Evolutionary conservation across 139 green algal genomes (phyloP), one percentile per base, ranked within the genome.

Genomic region (Edaphochlamys debaryana): DNA sequence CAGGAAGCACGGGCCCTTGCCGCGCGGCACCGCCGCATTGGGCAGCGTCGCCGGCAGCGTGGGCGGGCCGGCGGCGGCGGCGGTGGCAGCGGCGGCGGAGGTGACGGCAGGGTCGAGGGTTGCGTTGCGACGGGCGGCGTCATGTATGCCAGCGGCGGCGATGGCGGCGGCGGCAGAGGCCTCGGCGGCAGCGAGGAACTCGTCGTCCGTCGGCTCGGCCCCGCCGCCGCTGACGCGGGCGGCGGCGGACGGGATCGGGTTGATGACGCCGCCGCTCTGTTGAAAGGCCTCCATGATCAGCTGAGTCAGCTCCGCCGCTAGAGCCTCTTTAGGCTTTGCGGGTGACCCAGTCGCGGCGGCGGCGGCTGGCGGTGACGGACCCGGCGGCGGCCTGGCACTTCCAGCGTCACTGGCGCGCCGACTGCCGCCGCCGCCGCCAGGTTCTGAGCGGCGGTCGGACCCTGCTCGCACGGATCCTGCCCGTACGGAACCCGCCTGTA

Each of bases 271-370:
- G 60, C 76, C 76, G 63, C 63, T 82, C 42, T 82, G 32, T 34
- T 82, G 76, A 45, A 82, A 82, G 62, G 76, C 76, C 25, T 73
- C 32, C 76, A 82, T 82, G 63, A 82, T 82, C 27, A 82, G 76
- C 42, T 66, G 62, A 4, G 63, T 82, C 42, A 82, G 76, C 63
- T 82, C 76, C 42, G n/a, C n/a, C 0, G 76, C 76, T 42, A 82
- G 29, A 25, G 60, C 30, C 19, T 37, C 60, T n/a, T 67, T 30
- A 30, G 4, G 60, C 60, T 38, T 11, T n/a, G 60, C 20, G 30
- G 19, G 20, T 8, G 54, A 29, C 11, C 11, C 60, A 1, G 60
- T 38, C 30, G n/a, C 60, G 1, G 30, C n/a, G 2, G 69, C n/a
- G 0, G 45, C 3, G 20, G n/a, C n/a, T n/a, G n/a, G 13, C 4